A percentile compares a stretch with the other conserved stretches of the same genome.
These are phyloP conservation scores for Stephania yunnanensis DNA, from an alignment of 164 flowering plant genomes.

Conservation along the genomic window DNA sequence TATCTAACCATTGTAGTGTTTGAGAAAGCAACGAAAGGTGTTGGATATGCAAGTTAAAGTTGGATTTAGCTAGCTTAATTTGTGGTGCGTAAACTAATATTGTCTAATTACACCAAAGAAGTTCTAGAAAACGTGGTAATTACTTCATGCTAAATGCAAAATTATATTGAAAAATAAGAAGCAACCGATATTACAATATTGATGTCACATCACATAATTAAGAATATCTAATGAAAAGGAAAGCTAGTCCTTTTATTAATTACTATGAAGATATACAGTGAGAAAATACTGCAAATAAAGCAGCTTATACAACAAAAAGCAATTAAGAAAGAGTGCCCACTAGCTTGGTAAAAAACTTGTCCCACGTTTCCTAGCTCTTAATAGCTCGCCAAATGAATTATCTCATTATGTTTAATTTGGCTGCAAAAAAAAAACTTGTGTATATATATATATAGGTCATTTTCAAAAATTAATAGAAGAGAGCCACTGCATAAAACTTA, in stretches of 20 bases:
- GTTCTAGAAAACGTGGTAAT: no score
- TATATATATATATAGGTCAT: no score
- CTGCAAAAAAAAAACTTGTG: conserved; percentile 5
- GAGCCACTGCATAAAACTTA: neutral
- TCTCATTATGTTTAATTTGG: neutral
- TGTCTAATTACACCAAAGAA: no score
- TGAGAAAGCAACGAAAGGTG: neutral
- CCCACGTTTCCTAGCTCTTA: neutral
- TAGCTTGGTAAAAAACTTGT: neutral
- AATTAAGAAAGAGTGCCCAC: neutral
- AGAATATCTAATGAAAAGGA: neutral
- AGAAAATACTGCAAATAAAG: conserved; percentile 6
- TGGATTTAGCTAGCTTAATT: no score
- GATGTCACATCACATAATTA: no score
- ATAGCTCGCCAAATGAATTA: neutral
- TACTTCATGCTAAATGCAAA: no score
- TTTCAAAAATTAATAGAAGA: neutral
- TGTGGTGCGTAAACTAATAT: no score
- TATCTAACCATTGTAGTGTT: neutral
- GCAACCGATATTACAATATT: no score
- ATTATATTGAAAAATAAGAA: no score
- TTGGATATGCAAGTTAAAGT: no score
- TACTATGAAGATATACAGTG: neutral
- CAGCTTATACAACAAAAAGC: conserved; percentile 5
- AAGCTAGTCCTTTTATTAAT: neutral